phyloP scores from a whole-genome alignment of 2,329 filamentous ascomycete genomes.

The Pleochaeta shiraiana region DNA sequence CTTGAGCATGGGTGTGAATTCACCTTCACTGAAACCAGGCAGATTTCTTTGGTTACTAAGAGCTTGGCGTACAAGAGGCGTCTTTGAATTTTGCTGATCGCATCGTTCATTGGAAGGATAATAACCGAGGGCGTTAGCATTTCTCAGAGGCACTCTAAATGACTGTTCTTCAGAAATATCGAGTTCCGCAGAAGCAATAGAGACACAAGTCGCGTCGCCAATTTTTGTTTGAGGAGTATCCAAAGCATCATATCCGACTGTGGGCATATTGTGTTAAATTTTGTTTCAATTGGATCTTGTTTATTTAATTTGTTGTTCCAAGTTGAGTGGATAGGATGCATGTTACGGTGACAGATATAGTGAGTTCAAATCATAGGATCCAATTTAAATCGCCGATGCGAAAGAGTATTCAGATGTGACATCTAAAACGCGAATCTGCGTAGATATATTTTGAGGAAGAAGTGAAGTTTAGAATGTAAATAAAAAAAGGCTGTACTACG shows the following conservation, averaged over 20 bases:
- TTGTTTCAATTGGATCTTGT: slow-evolving; percentile 9
- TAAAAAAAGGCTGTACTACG: no score
- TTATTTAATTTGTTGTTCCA: no score
- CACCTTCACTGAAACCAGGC: slow-evolving; percentile 41
- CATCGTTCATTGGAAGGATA: slow-evolving; percentile 46
- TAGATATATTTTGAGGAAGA: no score
- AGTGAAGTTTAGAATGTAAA: no score
- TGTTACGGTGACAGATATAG: no score
- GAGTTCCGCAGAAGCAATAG: slow-evolving; percentile 41
- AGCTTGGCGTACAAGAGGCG: slow-evolving; percentile 47
- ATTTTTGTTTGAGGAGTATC: slow-evolving; percentile 73
- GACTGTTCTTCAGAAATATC: slow-evolving; percentile 77
- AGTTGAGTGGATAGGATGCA: no score
- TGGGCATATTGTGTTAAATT: slow-evolving; percentile 43
- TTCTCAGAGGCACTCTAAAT: slow-evolving; percentile 60
- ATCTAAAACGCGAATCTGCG: no score
- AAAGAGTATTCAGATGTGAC: no score
- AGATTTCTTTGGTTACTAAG: slow-evolving; percentile 53
- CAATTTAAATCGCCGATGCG: no score
- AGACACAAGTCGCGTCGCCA: slow-evolving; percentile 67
- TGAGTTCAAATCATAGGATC: no score
- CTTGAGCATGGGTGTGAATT: slow-evolving; percentile 91
- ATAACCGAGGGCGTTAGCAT: slow-evolving; percentile 51
- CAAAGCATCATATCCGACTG: slow-evolving; percentile 40
- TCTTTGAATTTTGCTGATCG: slow-evolving; percentile 32